A percentile compares a stretch with the other conserved stretches of the same genome.
These are phyloP conservation scores for Halophytophthora batemanensis DNA, from an alignment of 352 stramenopile genomes.

Conservation along the genomic window DNA sequence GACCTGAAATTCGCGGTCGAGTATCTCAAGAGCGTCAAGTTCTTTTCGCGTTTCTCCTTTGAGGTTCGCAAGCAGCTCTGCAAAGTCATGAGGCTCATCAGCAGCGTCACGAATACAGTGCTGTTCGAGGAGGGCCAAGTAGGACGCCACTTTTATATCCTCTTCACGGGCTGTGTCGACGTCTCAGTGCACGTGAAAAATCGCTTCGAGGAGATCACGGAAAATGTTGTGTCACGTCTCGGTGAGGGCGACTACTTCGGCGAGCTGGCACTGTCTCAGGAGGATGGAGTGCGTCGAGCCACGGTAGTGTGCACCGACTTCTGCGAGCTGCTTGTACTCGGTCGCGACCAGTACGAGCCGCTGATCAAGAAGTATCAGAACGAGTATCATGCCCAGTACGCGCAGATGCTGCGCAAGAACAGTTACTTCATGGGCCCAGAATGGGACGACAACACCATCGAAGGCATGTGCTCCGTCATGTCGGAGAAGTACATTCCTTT, in stretches of 20 bases:
- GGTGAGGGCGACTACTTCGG: constrained; percentile 78
- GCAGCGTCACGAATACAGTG: constrained; percentile 72
- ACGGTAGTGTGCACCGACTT: constrained; percentile 71
- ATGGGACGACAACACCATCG: constrained; percentile 80
- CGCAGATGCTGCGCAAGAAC: constrained; percentile 73
- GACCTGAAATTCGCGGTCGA: constrained; percentile 84
- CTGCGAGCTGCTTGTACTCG: constrained; percentile 71
- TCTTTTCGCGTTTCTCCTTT: constrained; percentile 83
- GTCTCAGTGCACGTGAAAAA: constrained; percentile 70
- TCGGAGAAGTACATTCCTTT: constrained; percentile 78
- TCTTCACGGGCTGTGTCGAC: constrained; percentile 71
- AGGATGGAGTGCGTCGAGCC: constrained; percentile 59
- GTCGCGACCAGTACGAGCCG: constrained; percentile 78
- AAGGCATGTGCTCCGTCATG: constrained; percentile 85
- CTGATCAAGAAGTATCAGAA: constrained; percentile 85
- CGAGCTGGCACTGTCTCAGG: constrained; percentile 69
- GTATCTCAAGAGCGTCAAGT: constrained; percentile 86
- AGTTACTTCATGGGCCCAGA: constrained; percentile 72
- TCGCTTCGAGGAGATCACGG: constrained; percentile 61
- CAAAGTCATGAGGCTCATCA: constrained; percentile 78
- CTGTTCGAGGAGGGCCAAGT: constrained; percentile 80
- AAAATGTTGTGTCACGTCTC: constrained; percentile 65
- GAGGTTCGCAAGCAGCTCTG: constrained; percentile 84
- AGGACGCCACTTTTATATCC: constrained; percentile 82
- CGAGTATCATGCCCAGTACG: constrained; percentile 79